Percentiles rank a stretch among this genome's conserved stretches.
Conservation (phyloP, 192 early-diverging fungal species). For the Coemansia sp. region DNA sequence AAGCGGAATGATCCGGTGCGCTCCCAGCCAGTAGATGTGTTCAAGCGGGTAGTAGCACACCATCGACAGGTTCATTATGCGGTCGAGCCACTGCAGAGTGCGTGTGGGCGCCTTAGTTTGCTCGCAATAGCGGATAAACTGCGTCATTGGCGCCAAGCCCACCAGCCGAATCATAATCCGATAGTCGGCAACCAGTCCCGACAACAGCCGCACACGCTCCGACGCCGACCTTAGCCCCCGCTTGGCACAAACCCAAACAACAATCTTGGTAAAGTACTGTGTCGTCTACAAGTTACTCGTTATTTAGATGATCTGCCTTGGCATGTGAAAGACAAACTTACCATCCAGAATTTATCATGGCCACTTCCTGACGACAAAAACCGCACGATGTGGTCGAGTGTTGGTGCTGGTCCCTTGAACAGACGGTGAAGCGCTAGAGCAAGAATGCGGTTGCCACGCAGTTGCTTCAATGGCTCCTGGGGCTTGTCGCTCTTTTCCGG, state of each 20-base stretch:
- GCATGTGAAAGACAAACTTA: constrained; percentile 20
- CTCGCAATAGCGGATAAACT: constrained; percentile 82
- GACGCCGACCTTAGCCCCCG: constrained; percentile 60
- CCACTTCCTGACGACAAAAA: constrained; percentile 57
- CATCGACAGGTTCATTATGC: constrained; percentile 84
- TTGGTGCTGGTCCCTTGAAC: constrained; percentile 58
- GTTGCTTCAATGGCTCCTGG: constrained; percentile 3
- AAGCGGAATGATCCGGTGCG: constrained; percentile 78
- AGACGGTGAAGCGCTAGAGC: constrained; percentile 42
- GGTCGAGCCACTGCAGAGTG: constrained; percentile 64
- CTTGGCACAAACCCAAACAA: constrained; percentile 74
- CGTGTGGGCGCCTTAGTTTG: constrained; percentile 65
- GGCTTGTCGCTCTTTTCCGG: constrained; percentile 10
- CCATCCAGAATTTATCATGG: constrained; percentile 72
- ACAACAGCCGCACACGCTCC: constrained; percentile 72
- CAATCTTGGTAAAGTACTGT: constrained; percentile 89
- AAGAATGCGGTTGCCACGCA: constrained; percentile 38
- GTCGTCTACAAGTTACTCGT: constrained; percentile 59
- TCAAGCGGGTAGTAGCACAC: constrained; percentile 94
- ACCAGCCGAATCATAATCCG: constrained; percentile 88
- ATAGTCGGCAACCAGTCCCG: constrained; percentile 85
- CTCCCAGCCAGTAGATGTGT: constrained; percentile 91
- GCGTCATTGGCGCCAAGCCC: constrained; percentile 78
- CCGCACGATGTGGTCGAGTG: constrained; percentile 62
- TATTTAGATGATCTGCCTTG: not conserved